Base-by-base conservation (phyloP, 768 basidiomycete species). In the Thelephora ganbajun region DNA sequence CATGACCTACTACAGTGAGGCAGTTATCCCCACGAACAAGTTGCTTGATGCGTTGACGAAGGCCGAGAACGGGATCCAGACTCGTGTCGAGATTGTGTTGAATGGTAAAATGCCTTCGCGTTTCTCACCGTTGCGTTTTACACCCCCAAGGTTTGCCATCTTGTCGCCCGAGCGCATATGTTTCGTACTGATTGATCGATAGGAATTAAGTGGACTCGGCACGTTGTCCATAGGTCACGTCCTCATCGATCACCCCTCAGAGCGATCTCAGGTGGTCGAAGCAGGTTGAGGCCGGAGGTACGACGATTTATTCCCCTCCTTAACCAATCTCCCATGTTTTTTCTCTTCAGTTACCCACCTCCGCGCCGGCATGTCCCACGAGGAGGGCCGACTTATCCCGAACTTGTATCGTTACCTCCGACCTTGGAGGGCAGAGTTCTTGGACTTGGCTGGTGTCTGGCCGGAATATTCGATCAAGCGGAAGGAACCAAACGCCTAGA, bases 191-290 rank as follows among this genome's bases (percentile, higher is more conserved):
- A n/a, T n/a, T n/a, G n/a, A n/a, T n/a, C n/a, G n/a, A n/a, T n/a
- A n/a, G n/a, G n/a, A n/a, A n/a, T 69, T 98, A 30, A 96, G 94
- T 61, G 96, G 94, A 62, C 78, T 98, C 39, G 96, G 96, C 46
- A 97, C 96, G 96, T 71, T 99, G 58, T 97, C 92, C 2, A 99
- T 99, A 94, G 94, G 94, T 11, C 96, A 97, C 63, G 93, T 99
- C 44, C 73, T 99, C 44, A 98, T 99, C n/a, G n/a, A n/a, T n/a
- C n/a, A n/a, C n/a, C 50, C 96, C 96, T 36, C 94, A 98, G 61
- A 93, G 90, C 58, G 96, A 98, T 59, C 74, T 98, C 30, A 77
- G 94, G 49, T 98, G 92, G 92, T 91, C 88, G 35, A 98, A 96
- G 62, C 96, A 99, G 63, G 98, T 96, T 18, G 94, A 98, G 57